Base-by-base conservation (phyloP, 345 rosid genomes). In the Salix viminalis region DNA sequence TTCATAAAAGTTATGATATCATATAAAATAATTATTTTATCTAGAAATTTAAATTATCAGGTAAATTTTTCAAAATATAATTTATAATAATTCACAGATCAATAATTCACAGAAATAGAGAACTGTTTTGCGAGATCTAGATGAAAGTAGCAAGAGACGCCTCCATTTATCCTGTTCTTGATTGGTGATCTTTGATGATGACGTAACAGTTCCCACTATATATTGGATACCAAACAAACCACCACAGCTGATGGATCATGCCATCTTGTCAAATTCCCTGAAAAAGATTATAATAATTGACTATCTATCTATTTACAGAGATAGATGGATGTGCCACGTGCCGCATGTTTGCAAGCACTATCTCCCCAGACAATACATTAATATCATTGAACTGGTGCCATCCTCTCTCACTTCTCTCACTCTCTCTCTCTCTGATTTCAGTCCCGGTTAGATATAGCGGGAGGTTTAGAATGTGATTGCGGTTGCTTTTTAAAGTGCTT, bases 191-290 rank as follows among this genome's bases (percentile, higher is more conserved):
- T 36, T 48, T 34, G 80, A 77, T 23, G 64, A 64, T 34, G 80
- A 77, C 75, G 41, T 34, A 48, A 77, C 75, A 64, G 26, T 46
- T 56, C 28, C 79, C 73, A 64, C 70, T 34, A 5, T 36, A 5
- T 5, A 36, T 12, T 23, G 62, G 61, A 46, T 62, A 46, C 79
- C 79, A 46, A 76, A 70, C 70, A 77, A 28, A 70, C 24, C 36
- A 70, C 68, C 36, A 70, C 68, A 61, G 62, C 14, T 70, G 75
- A 69, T 44, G 70, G 62, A 62, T 62, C 61, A 39, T 69, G 58
- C 30, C 58, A 68, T 39, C 58, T 75, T 60, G 42, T 76, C 79
- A 69, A 28, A 62, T 69, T 58, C 39, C 67, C 72, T 56, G n/a
- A 75, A 67, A 54, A 6, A 65, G 13, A 67, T 67, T 12, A 44